These are phyloP conservation scores for Colletotrichum trifolii DNA, from an alignment of 2,329 filamentous ascomycete species.

Conservation along the genomic window DNA sequence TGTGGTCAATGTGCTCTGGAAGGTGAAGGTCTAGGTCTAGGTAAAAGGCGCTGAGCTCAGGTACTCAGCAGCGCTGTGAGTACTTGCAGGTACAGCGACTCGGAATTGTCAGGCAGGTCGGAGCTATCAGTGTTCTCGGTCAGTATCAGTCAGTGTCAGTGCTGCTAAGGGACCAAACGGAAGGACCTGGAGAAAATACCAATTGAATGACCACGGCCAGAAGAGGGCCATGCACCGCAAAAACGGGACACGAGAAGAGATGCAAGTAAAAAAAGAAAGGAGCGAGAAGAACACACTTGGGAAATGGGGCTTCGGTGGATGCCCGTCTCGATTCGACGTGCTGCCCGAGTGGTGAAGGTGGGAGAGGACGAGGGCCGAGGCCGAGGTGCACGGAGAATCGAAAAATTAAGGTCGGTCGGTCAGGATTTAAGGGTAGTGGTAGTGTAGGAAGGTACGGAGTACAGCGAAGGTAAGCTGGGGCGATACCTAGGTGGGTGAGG, in stretches of 20 bases:
- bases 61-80: too few relatives aligned
- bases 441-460: too few relatives aligned
- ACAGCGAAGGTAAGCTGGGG: not conserved
- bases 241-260: too few relatives aligned
- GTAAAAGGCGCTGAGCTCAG: too few relatives aligned
- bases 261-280: slow-evolving; percentile 19
- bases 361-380: slow-evolving; percentile 35
- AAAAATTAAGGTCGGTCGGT: slow-evolving; percentile 38
- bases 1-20: not conserved
- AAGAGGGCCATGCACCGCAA: too few relatives aligned
- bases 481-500: slow-evolving; percentile 3
- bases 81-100: too few relatives aligned
- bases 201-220: too few relatives aligned
- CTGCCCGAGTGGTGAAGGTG: slow-evolving; percentile 26
- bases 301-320: slow-evolving; percentile 25
- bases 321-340: slow-evolving; percentile 28
- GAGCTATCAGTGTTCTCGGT: too few relatives aligned
- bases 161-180: too few relatives aligned
- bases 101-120: too few relatives aligned
- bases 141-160: too few relatives aligned
- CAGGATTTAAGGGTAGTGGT: slow-evolving; percentile 32
- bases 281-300: not conserved
- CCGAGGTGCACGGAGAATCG: slow-evolving; percentile 32
- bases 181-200: too few relatives aligned
- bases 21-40: not conserved